Evolutionary conservation across 306 rosid genomes (phyloP), one percentile per base, ranked within the genome.

Genomic region (Glycyrrhiza uralensis): DNA sequence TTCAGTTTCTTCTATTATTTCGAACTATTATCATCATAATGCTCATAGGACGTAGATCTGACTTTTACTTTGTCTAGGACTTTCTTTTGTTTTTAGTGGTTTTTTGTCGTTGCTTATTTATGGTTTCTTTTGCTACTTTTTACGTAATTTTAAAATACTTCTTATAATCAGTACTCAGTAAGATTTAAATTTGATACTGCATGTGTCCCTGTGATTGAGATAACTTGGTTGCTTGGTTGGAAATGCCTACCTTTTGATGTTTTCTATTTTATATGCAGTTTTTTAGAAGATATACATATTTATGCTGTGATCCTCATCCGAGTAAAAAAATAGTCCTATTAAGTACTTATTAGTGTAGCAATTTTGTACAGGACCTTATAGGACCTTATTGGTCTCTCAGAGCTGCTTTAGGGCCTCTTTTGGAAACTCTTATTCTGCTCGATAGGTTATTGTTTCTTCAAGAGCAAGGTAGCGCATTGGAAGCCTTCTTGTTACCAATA

Each of bases 351-450:
- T 38, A 18, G 24, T 71, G 5, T 47, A 9, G 64, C 72, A 73
- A 70, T 73, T 28, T 5, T 71, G 54, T 78, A 12, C 92, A 94
- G 98, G 92, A 86, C 71, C 81, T 91, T 20, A 54, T 91, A 76
- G 92, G 96, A 74, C 97, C 91, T 38, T 94, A 84, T 80, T 94
- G 98, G 98, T 85, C 96, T 76, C 96, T 94, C 74, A 89, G 98
- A 84, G 96, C 98, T 79, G 88, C 96, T 59, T 69, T 94, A 28
- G 95, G 97, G 50, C 95, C 98, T 38, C 85, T 93, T 66, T 71
- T 93, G 78, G 98, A 93, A 81, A 93, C 96, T 28, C 84, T 85
- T 57, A 74, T 90, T 83, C 85, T 93, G 81, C 98, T 93, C 22
- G 98, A 94, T 83, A 84, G 98, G 79, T 58, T 94, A 50, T 71